Conservation (phyloP, 306 rosid species). For the Senna siamea region DNA sequence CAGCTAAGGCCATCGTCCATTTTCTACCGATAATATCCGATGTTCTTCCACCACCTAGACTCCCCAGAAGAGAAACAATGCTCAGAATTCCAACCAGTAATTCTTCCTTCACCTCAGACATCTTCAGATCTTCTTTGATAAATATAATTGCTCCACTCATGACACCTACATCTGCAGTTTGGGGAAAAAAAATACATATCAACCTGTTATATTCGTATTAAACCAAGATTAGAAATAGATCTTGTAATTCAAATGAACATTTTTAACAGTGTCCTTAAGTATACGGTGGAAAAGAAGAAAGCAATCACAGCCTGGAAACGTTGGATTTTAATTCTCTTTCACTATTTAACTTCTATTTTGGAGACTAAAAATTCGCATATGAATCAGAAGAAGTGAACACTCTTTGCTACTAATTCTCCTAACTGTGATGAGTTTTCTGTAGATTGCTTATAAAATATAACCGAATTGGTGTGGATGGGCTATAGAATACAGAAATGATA, state of each 20-base stretch:
- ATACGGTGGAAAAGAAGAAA: background rate
- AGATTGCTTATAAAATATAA: slow-evolving; percentile 11
- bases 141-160: slow-evolving; percentile 97
- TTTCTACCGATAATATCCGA: slow-evolving; percentile 85
- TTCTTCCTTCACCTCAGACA: slow-evolving; percentile 79
- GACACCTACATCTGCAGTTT: slow-evolving; percentile 90
- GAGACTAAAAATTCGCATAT: too few relatives aligned
- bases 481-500: slow-evolving; percentile 11
- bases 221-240: background rate
- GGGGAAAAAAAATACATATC: slow-evolving; percentile 29
- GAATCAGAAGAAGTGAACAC: too few relatives aligned
- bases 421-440: background rate
- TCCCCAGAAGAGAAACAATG: slow-evolving; percentile 82
- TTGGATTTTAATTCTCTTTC: slow-evolving; percentile 1
- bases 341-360: too few relatives aligned
- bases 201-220: slow-evolving; percentile 14
- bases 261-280: background rate
- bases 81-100: slow-evolving; percentile 85
- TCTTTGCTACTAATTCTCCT: background rate
- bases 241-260: slow-evolving; percentile 14
- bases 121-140: slow-evolving; percentile 86
- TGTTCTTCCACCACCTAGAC: slow-evolving; percentile 90
- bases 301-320: background rate
- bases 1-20: slow-evolving; percentile 97
- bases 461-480: slow-evolving; percentile 9